Conservation (phyloP, 2,329 filamentous ascomycete genomes). For the Clathrospora elynae region DNA sequence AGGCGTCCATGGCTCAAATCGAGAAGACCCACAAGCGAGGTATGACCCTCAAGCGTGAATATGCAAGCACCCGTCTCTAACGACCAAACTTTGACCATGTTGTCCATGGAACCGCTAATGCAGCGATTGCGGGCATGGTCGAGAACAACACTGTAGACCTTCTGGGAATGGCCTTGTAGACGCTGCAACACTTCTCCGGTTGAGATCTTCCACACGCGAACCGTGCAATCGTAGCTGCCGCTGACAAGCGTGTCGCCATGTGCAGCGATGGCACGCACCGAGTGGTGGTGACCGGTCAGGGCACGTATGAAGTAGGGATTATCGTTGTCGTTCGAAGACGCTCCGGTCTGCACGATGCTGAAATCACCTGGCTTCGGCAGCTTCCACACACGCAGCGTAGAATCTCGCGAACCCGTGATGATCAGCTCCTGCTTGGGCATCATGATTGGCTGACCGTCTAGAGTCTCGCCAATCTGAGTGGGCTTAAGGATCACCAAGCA, state of each 20-base stretch:
- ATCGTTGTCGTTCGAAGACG: constrained; percentile 73
- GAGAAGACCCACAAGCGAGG: constrained; percentile 86
- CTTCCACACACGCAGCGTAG: constrained; percentile 91
- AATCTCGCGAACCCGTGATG: constrained; percentile 95
- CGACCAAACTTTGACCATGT: constrained; percentile 96
- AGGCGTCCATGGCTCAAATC: constrained; percentile 88
- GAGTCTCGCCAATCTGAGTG: constrained; percentile 71
- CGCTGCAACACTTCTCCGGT: constrained; percentile 87
- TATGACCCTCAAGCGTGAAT: constrained; percentile 90
- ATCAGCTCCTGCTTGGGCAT: constrained; percentile 94
- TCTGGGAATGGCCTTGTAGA: constrained; percentile 83
- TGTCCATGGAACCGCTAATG: constrained; percentile 98
- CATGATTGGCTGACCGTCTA: constrained; percentile 77
- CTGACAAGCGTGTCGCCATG: constrained; percentile 95
- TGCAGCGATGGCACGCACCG: constrained; percentile 92
- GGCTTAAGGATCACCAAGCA: constrained; percentile 95
- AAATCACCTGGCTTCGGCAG: constrained; percentile 80
- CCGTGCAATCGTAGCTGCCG: constrained; percentile 93
- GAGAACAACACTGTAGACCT: constrained; percentile 96
- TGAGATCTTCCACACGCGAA: constrained; percentile 96
- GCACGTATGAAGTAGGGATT: constrained; percentile 95
- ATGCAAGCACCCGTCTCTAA: constrained; percentile 82
- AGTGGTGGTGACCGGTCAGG: constrained; percentile 85
- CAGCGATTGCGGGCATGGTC: constrained; percentile 91
- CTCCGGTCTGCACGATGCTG: constrained; percentile 77